Percentiles rank a stretch among this genome's conserved stretches.
phyloP scores from a whole-genome alignment of 2,329 filamentous ascomycete species.

The Tolypocladium ovalisporum region DNA sequence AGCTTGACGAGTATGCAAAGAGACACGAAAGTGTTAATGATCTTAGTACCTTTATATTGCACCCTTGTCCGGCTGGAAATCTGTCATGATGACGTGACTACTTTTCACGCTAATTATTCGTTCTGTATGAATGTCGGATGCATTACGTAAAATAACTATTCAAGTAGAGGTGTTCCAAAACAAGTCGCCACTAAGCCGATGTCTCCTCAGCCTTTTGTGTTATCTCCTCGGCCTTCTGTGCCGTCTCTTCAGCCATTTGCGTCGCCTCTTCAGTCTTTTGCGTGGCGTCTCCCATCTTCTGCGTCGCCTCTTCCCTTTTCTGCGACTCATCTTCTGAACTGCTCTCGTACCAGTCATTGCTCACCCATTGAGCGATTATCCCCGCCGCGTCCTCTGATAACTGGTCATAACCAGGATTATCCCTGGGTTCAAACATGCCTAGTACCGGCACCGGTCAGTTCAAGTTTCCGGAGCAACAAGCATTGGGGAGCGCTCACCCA shows the following conservation, averaged over 20 bases:
- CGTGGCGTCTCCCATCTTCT: background rate
- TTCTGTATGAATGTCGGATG: no score
- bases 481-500: slow-evolving; percentile 34
- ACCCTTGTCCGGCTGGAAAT: no score
- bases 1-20: no score
- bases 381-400: slow-evolving; percentile 56
- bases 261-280: background rate
- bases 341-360: slow-evolving; percentile 55
- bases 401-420: slow-evolving; percentile 62
- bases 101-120: no score
- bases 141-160: no score
- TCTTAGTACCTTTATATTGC: no score
- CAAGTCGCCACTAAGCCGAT: no score
- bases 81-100: no score
- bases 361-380: slow-evolving; percentile 54
- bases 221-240: background rate
- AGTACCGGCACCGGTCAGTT: slow-evolving; percentile 4
- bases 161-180: no score
- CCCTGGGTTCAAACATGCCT: slow-evolving; percentile 63
- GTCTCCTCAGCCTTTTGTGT: background rate
- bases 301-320: background rate
- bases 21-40: no score
- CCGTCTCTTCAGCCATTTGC: background rate
- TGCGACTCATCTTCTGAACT: slow-evolving; percentile 26
- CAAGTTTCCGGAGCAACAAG: background rate